phyloP scores from a whole-genome alignment of 129 eudicot genomes.

The Pittosporum tobira region DNA sequence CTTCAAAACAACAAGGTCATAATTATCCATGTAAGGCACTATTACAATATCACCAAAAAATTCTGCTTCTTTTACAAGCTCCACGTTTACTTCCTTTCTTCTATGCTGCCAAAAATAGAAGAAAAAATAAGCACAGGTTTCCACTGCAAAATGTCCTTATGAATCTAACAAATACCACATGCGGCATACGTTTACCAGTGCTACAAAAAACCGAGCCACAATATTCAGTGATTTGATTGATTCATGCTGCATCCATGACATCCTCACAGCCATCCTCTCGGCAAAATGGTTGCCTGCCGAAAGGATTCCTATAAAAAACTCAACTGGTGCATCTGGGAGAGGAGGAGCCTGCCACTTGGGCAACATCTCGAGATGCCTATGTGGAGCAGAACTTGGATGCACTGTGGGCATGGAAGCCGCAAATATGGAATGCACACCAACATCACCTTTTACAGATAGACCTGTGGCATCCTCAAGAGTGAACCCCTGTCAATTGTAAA shows the following conservation, averaged over 20 bases:
- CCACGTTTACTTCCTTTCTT: conserved; percentile 5
- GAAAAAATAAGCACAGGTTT: conserved; percentile 5
- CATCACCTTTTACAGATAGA: conserved; percentile 3
- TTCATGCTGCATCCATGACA: conserved; percentile 11
- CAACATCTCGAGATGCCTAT: conserved; percentile 3
- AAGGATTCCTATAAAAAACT: conserved; percentile 1
- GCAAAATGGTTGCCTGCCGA: conserved; percentile 10
- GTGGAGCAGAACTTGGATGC: conserved; percentile 5
- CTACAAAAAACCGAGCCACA: conserved; percentile 10
- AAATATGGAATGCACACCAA: conserved; percentile 4
- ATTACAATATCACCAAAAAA: conserved; percentile 10
- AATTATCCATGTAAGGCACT: conserved; percentile 31
- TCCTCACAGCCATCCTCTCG: conserved; percentile 17
- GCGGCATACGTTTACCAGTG: neutral
- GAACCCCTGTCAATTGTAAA: conserved; percentile 2
- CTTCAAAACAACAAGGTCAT: conserved; percentile 50
- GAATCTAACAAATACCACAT: neutral
- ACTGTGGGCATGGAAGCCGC: conserved; percentile 8
- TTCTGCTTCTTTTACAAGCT: conserved; percentile 1
- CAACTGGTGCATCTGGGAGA: conserved; percentile 5
- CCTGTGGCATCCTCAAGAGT: conserved; percentile 12
- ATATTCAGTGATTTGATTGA: neutral
- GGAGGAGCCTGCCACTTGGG: conserved; percentile 9
- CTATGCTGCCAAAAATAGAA: conserved; percentile 8
- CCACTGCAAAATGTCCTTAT: neutral